Evolutionary conservation across 805 yeast species (phyloP), one percentile per base, ranked within the genome.

Genomic region (Candida anglica): DNA sequence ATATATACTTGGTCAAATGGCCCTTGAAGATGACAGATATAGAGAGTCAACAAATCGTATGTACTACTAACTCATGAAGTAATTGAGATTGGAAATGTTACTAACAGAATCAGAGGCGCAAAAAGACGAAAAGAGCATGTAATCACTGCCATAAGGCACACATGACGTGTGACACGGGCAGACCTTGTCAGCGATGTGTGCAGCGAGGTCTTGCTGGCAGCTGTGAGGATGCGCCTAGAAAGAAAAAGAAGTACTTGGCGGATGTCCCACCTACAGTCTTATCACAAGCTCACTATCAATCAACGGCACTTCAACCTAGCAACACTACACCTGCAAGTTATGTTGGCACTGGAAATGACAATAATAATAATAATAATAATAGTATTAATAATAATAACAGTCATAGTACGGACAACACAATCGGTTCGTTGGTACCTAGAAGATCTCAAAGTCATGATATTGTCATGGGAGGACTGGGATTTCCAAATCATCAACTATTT

Each of bases 211-310:
- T 87, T 11, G 73, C 70, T 2, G 73, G 64, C 11, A 68, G 85
- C 0, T 91, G 98, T 60, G 76, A 75, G 20, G 97, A 93, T 61
- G 96, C 96, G 4, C 93, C 93, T 2, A 65, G 98, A 30, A 88
- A 87, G 58, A 70, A 77, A 42, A 84, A 85, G 60, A 91, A 91
- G 56, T 89, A 89, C 44, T 57, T 89, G 34, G 66, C 75, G 19
- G 93, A 81, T 38, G 76, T 74, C 3, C 75, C 77, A 1, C 63
- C 48, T 13, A 39, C 32, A 15, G 47, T 46, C 11, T 36, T 52
- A 25, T 9, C 22, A 7, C 6, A 5, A 8, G 8, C 7, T 8
- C 30, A 15, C 6, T 28, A 23, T 19, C 38, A 28, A 18, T 19
- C 42, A 3, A 43, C 47, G 6, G 26, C 34, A 20, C 46, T 47